Evolutionary conservation across 352 stramenopile genomes (phyloP).

Genomic region (Achlya hypogyna): DNA sequence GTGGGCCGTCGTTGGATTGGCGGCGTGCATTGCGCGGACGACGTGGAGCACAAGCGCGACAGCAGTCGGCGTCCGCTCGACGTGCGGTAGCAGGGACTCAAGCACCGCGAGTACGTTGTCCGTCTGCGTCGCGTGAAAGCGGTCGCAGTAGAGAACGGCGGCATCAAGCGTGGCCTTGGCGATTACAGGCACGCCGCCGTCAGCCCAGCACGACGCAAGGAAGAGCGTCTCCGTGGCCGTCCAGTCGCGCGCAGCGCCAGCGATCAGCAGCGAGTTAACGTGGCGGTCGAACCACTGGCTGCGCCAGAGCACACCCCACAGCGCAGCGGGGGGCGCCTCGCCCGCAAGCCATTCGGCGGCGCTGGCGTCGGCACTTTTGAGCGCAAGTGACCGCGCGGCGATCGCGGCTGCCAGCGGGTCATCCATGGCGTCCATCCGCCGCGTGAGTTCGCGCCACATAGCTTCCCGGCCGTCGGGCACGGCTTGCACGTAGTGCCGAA

Average conservation of each 20-base stretch:
- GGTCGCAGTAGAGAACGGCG: not conserved
- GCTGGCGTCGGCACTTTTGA: not conserved
- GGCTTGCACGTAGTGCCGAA: not conserved
- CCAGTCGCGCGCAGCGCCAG: not conserved
- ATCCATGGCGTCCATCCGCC: not conserved
- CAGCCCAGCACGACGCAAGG: not conserved
- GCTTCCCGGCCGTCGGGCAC: not conserved
- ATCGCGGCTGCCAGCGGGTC: not conserved
- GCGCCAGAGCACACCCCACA: not conserved
- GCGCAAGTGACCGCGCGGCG: not conserved
- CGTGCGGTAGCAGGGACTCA: not conserved
- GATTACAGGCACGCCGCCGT: not conserved
- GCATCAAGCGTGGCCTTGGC: not conserved
- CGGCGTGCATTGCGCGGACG: not conserved
- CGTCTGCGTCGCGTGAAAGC: not conserved
- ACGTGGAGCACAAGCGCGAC: not conserved
- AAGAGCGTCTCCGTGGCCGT: not conserved
- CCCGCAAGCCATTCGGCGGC: not conserved
- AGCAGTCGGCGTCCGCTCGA: not conserved
- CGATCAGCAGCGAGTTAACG: not conserved
- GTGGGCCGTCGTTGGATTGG: not conserved
- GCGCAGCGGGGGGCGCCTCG: no score
- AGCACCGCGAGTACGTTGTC: not conserved
- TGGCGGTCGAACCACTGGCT: conserved; percentile 6
- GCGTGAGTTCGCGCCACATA: not conserved